Base-by-base conservation (phyloP, 2,329 filamentous ascomycete species). In the Monilinia polystroma region DNA sequence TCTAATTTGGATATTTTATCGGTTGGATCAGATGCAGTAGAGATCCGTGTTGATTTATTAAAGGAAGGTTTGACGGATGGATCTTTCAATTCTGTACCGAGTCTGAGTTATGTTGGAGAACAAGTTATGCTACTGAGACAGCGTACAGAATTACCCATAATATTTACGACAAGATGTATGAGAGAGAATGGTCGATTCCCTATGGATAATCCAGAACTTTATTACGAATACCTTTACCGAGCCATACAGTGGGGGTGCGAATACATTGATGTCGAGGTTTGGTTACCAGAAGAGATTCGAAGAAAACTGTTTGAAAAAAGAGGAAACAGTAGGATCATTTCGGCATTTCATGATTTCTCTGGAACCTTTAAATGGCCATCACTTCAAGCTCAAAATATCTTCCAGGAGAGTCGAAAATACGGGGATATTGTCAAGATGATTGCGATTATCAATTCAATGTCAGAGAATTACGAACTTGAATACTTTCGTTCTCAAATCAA, bases 381-480 rank as follows among this genome's bases (percentile, higher is more conserved):
- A 0, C 79, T 84, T 8, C 84, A 90, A 71, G 91, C 91, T 1
- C 86, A 90, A 73, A 81, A 84, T 14, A 83, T 94, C 4, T 96
- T 93, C 72, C 81, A 86, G 68, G 84, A 88, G 71, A 91, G 90
- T 11, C 85, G 85, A 57, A 85, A 86, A 67, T 92, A 93, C 72
- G 90, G 90, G 57, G 91, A 96, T 76, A 91, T 96, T 67, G 88
- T 96, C 75, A 96, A 95, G 80, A 95, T 96, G 90, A 95, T 95
- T 73, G 88, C 90, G 43, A 89, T 93, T 75, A 91, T 92, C 75
- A 89, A 87, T 75, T 89, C 90, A 52, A 88, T 90, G 75, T 91
- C 93, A 75, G 91, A 93, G 73, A 95, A 96, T 77, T 95, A 96
- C 75, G 91, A 96, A 79, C 84, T 96, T 45, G 92, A 96, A 77